Evolutionary conservation across 2,329 filamentous ascomycete species (phyloP).

Genomic region (Trichophyton verrucosum): DNA sequence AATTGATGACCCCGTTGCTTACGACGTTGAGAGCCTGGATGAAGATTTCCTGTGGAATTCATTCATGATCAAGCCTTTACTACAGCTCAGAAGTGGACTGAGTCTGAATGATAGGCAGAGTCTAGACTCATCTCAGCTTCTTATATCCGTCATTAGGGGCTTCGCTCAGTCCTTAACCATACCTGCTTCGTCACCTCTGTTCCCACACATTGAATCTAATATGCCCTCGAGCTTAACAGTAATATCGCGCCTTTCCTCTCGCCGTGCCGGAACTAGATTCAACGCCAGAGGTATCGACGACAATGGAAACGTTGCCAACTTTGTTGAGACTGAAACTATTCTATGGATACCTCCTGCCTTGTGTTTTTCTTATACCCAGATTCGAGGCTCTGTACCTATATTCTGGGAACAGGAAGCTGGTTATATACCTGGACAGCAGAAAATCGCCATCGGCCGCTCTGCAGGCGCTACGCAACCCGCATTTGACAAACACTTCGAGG

Average conservation of each 20-base stretch:
- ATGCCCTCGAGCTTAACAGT: conserved; percentile 75
- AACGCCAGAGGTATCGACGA: conserved; percentile 97
- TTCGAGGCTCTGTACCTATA: conserved; percentile 82
- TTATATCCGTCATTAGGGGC: conserved; percentile 88
- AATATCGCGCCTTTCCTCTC: conserved; percentile 82
- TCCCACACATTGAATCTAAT: conserved; percentile 53
- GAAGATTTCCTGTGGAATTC: conserved; percentile 94
- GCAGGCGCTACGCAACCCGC: conserved; percentile 83
- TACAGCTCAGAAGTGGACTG: conserved; percentile 75
- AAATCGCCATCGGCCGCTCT: conserved; percentile 81
- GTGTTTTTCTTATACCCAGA: conserved; percentile 86
- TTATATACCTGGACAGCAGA: conserved; percentile 81
- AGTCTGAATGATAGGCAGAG: conserved; percentile 60
- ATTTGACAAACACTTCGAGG: conserved; percentile 88
- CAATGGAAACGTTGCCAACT: conserved; percentile 94
- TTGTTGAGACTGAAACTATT: conserved; percentile 93
- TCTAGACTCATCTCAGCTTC: conserved; percentile 73
- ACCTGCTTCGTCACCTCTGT: conserved; percentile 60
- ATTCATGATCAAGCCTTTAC: conserved; percentile 89
- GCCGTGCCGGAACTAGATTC: conserved; percentile 84
- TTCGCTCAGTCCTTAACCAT: conserved; percentile 82
- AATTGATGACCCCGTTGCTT: conserved; percentile 60
- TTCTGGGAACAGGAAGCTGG: conserved; percentile 95
- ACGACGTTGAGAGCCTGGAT: conserved; percentile 87
- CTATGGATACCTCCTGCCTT: conserved; percentile 69